Percentiles rank a stretch among this genome's conserved stretches.
phyloP scores from a whole-genome alignment of 495 filamentous ascomycete genomes.

The Friedmanniomyces simplex region DNA sequence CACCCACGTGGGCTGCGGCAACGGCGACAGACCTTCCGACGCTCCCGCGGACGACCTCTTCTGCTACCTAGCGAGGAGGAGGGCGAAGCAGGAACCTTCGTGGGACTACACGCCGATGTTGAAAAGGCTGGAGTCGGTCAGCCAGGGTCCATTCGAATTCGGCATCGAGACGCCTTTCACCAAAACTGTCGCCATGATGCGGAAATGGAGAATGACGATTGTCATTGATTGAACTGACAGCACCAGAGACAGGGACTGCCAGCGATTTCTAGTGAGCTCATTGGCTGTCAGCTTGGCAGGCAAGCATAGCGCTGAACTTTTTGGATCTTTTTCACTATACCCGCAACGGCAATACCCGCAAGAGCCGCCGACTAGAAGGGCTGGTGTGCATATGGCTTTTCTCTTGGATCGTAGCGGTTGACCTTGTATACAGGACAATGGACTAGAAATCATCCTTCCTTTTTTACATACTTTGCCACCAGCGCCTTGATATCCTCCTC shows the following conservation, averaged over 20 bases:
- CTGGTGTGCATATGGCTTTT: too few species aligned
- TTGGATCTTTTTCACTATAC: too few species aligned
- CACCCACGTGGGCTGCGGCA: neutral
- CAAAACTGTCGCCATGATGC: neutral
- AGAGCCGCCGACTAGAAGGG: too few species aligned
- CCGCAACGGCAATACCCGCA: too few species aligned
- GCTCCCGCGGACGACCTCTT: neutral
- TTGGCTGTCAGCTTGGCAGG: too few species aligned
- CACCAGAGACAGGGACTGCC: too few species aligned
- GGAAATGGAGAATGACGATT: neutral
- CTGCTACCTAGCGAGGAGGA: neutral
- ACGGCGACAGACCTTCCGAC: neutral
- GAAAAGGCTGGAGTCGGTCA: neutral
- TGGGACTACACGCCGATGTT: neutral
- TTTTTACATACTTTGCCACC: slow-evolving; percentile 1
- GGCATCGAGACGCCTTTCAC: neutral
- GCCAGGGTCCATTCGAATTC: neutral
- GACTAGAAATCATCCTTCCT: neutral
- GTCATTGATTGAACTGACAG: too few species aligned
- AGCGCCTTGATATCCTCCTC: slow-evolving; percentile 5
- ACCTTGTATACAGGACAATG: too few species aligned
- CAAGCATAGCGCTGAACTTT: too few species aligned
- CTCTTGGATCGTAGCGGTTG: too few species aligned
- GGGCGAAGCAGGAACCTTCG: neutral
- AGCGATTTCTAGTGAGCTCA: too few species aligned